Evolutionary conservation across 306 rosid species (phyloP).

Genomic region (Amphicarpaea edgeworthii): DNA sequence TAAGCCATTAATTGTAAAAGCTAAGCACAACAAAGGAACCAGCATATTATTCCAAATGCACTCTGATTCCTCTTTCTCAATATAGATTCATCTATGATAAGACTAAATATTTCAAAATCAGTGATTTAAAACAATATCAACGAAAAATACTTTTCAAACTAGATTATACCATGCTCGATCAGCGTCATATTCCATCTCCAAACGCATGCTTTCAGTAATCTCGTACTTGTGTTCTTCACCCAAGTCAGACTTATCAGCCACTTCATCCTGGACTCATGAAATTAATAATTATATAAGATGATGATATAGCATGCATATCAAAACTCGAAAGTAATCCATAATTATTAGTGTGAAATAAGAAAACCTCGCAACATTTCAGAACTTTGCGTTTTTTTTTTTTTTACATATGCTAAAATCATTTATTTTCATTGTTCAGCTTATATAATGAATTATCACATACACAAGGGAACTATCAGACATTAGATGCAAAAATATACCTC

Average conservation of each 20-base stretch:
- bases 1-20: not conserved
- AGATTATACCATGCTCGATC: conserved; percentile 93
- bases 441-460: conserved; percentile 14
- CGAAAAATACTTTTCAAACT: conserved; percentile 9
- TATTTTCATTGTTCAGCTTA: not conserved
- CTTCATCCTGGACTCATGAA: conserved; percentile 64
- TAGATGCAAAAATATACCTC: conserved; percentile 58
- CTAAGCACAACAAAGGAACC: conserved; percentile 6
- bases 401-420: conserved; percentile 15
- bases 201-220: conserved; percentile 91
- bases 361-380: too few relatives aligned
- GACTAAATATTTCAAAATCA: not conserved
- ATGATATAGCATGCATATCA: not conserved
- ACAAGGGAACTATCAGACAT: conserved; percentile 17
- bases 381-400: not conserved
- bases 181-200: conserved; percentile 91
- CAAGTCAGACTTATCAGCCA: conserved; percentile 51
- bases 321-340: not conserved
- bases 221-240: conserved; percentile 70
- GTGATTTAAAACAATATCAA: conserved; percentile 1
- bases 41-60: conserved; percentile 23
- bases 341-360: too few relatives aligned
- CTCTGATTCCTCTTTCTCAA: conserved; percentile 3
- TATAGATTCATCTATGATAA: conserved; percentile 15
- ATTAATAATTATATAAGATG: conserved; percentile 25